phyloP scores from a whole-genome alignment of 345 rosid species.

The Citrus inodora region DNA sequence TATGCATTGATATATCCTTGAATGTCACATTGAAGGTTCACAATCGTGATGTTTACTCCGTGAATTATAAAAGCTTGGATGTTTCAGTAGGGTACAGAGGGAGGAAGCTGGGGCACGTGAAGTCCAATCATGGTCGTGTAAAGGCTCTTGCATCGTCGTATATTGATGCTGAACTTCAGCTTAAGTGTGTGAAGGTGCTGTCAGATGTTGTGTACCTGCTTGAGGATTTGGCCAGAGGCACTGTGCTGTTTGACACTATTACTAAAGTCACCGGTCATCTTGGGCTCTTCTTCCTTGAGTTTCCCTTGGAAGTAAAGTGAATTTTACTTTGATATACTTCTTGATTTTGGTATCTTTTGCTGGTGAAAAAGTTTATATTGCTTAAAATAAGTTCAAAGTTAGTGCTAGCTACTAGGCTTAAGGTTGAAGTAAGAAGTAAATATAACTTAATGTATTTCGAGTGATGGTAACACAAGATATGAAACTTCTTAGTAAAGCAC shows the following conservation, averaged over 20 bases:
- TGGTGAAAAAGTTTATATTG: neutral
- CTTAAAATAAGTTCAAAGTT: neutral
- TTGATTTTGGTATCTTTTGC: neutral
- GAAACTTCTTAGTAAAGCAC: neutral
- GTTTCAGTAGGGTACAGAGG: slow-evolving; percentile 63
- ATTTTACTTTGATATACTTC: neutral
- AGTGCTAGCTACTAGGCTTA: neutral
- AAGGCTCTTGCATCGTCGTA: slow-evolving; percentile 58
- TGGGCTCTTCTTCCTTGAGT: slow-evolving; percentile 48
- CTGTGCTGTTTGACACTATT: slow-evolving; percentile 52
- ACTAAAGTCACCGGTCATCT: slow-evolving; percentile 54
- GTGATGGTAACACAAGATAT: neutral
- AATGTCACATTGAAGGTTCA: slow-evolving; percentile 50
- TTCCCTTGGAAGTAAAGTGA: slow-evolving; percentile 61
- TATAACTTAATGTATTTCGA: neutral
- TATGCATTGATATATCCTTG: slow-evolving; percentile 54
- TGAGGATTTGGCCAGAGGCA: slow-evolving; percentile 48
- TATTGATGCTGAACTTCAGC: slow-evolving; percentile 59
- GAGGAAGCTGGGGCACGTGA: slow-evolving; percentile 71
- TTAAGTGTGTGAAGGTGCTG: slow-evolving; percentile 53
- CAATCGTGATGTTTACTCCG: slow-evolving; percentile 66
- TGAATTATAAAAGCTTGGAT: slow-evolving; percentile 51
- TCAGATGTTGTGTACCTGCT: slow-evolving; percentile 53
- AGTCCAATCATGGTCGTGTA: slow-evolving; percentile 51
- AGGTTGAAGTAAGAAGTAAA: neutral